A percentile compares a stretch with the other conserved stretches of the same genome.
These are phyloP conservation scores for Russula sp. DNA, from an alignment of 768 basidiomycete species.

Conservation along the genomic window DNA sequence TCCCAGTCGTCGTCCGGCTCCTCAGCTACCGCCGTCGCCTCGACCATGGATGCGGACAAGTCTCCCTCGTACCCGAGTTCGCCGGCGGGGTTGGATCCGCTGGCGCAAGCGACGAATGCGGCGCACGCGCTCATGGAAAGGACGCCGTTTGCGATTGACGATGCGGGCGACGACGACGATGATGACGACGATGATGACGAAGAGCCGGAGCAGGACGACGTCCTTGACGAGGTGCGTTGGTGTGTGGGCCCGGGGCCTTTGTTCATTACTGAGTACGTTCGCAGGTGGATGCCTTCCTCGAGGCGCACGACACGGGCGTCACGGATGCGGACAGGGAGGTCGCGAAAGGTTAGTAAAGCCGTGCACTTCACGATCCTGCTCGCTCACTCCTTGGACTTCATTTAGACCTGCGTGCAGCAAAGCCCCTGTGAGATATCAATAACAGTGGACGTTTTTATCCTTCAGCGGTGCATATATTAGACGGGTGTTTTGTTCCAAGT, in stretches of 20 bases:
- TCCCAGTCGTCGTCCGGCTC: not conserved
- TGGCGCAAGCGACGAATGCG: constrained; percentile 70
- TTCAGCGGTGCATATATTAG: constrained; percentile 14
- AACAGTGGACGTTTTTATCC: not conserved
- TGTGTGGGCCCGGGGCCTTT: not conserved
- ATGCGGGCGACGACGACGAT: constrained; percentile 80
- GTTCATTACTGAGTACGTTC: not conserved
- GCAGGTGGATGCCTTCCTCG: constrained; percentile 89
- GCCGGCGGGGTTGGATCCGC: constrained; percentile 41
- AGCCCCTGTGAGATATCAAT: constrained; percentile 6
- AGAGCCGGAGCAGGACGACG: constrained; percentile 61
- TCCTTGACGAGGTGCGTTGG: constrained; percentile 77
- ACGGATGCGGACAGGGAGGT: constrained; percentile 74
- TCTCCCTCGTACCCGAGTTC: constrained; percentile 26
- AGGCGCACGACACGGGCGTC: constrained; percentile 85
- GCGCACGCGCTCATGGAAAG: constrained; percentile 72
- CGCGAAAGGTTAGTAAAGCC: constrained; percentile 54
- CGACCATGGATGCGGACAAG: constrained; percentile 37
- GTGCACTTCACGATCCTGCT: not conserved
- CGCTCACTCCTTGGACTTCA: not conserved
- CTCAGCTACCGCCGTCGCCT: constrained; percentile 36
- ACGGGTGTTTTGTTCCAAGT: constrained; percentile 1
- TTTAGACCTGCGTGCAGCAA: constrained; percentile 12
- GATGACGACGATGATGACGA: constrained; percentile 50
- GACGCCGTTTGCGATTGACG: constrained; percentile 96